Percentiles rank a stretch among this genome's conserved stretches.
Conservation (phyloP, 2,329 filamentous ascomycete species). For the Lithohypha guttulata region DNA sequence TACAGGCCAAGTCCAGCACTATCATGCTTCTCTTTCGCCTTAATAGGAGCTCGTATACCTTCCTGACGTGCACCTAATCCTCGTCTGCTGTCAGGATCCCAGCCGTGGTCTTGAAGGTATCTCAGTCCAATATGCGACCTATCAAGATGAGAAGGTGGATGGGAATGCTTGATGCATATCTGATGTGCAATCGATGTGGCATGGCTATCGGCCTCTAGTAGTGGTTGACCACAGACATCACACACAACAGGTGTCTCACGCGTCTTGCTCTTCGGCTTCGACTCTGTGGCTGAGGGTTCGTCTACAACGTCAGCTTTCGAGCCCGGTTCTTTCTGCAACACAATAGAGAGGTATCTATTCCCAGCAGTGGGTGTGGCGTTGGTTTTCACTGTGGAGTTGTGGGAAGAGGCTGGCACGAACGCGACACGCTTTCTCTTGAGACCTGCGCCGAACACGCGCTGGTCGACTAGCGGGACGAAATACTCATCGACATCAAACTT, state of each 20-base stretch:
- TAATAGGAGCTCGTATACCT: slow-evolving; percentile 67
- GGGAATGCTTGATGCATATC: slow-evolving; percentile 44
- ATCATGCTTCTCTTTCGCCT: slow-evolving; percentile 59
- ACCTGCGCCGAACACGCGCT: slow-evolving; percentile 52
- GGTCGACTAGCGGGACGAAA: slow-evolving; percentile 46
- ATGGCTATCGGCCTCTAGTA: slow-evolving; percentile 30
- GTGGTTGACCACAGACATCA: slow-evolving; percentile 50
- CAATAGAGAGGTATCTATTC: slow-evolving; percentile 38
- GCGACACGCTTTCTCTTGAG: slow-evolving; percentile 50
- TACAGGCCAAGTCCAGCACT: slow-evolving; percentile 60
- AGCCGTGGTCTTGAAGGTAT: slow-evolving; percentile 48
- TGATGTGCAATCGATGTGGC: slow-evolving; percentile 47
- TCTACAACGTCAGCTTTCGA: not conserved
- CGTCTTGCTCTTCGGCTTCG: no score
- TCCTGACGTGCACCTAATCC: slow-evolving; percentile 63
- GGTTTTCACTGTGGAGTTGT: slow-evolving; percentile 11
- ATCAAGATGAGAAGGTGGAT: slow-evolving; percentile 49
- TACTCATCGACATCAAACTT: slow-evolving; percentile 46
- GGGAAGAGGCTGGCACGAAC: slow-evolving; percentile 44
- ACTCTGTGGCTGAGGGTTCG: not conserved
- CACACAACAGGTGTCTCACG: slow-evolving; percentile 34
- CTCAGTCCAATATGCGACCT: slow-evolving; percentile 45
- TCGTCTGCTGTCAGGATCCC: slow-evolving; percentile 49
- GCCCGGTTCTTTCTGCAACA: slow-evolving; percentile 25
- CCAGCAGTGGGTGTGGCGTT: slow-evolving; percentile 24